A percentile compares a stretch with the other conserved stretches of the same genome.
These are phyloP conservation scores for Fraxinus anomala DNA, from an alignment of 257 asterid species.

Conservation along the genomic window DNA sequence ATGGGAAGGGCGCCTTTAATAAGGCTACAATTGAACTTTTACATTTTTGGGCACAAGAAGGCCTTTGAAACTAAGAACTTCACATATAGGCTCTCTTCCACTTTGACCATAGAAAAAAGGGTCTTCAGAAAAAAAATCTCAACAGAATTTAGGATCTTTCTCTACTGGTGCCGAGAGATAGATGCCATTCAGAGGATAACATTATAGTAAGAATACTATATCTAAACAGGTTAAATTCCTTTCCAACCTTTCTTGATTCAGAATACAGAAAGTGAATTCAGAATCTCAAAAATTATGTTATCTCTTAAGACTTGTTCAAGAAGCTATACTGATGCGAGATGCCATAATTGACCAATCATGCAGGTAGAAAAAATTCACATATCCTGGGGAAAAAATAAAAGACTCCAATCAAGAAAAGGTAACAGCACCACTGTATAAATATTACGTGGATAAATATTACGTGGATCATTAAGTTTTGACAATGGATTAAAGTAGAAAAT, in stretches of 20 bases:
- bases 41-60: neutral
- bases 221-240: slow-evolving; percentile 12
- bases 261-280: slow-evolving; percentile 20
- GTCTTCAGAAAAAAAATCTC: neutral
- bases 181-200: slow-evolving; percentile 14
- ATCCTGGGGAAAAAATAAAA: slow-evolving; percentile 27
- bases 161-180: neutral
- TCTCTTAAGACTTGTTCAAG: slow-evolving; percentile 30
- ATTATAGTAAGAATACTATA: slow-evolving; percentile 6
- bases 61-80: neutral
- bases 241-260: slow-evolving; percentile 19
- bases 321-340: slow-evolving; percentile 36
- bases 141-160: neutral
- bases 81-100: neutral
- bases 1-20: no score
- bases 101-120: neutral
- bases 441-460: slow-evolving; percentile 1
- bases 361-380: slow-evolving; percentile 29
- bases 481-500: slow-evolving; percentile 35
- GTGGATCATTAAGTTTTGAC: neutral
- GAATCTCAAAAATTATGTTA: slow-evolving; percentile 38
- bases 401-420: slow-evolving; percentile 32
- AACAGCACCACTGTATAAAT: slow-evolving; percentile 20
- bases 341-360: slow-evolving; percentile 47
- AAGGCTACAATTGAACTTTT: no score